These are phyloP conservation scores for Lactifluus subvellereus DNA, from an alignment of 768 basidiomycete genomes.

Conservation along the genomic window DNA sequence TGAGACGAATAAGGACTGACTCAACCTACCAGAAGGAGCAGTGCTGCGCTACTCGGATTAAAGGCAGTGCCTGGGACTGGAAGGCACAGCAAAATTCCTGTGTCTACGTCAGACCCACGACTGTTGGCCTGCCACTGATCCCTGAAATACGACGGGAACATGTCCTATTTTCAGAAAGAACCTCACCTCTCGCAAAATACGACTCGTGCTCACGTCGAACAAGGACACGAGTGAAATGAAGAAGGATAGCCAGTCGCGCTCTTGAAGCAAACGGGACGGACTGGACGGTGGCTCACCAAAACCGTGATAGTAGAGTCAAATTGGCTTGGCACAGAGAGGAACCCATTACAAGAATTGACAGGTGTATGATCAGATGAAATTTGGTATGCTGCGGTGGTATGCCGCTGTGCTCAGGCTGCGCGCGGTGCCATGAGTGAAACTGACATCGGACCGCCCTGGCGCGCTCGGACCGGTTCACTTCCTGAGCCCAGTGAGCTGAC, in stretches of 20 bases:
- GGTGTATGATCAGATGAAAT: background rate
- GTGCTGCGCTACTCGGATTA: slow-evolving; percentile 1
- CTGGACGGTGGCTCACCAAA: background rate
- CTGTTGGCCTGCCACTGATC: background rate
- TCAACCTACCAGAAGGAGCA: slow-evolving; percentile 5
- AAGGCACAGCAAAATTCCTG: background rate
- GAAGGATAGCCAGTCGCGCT: background rate
- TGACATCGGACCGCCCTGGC: background rate
- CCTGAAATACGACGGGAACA: background rate
- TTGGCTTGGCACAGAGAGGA: background rate
- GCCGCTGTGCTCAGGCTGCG: no score
- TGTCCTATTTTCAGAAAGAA: background rate
- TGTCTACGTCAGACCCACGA: slow-evolving; percentile 1
- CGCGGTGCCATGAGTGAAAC: background rate
- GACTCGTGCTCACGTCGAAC: background rate
- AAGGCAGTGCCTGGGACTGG: background rate
- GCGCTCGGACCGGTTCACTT: background rate
- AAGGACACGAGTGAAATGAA: background rate
- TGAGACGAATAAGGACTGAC: background rate
- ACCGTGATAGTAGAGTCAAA: background rate
- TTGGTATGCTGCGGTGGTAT: background rate
- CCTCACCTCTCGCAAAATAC: background rate
- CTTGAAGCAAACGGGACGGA: background rate
- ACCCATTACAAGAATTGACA: background rate
- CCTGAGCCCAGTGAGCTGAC: no score